Evolutionary conservation across 805 yeast species (phyloP).

Genomic region (Candida suzukii): DNA sequence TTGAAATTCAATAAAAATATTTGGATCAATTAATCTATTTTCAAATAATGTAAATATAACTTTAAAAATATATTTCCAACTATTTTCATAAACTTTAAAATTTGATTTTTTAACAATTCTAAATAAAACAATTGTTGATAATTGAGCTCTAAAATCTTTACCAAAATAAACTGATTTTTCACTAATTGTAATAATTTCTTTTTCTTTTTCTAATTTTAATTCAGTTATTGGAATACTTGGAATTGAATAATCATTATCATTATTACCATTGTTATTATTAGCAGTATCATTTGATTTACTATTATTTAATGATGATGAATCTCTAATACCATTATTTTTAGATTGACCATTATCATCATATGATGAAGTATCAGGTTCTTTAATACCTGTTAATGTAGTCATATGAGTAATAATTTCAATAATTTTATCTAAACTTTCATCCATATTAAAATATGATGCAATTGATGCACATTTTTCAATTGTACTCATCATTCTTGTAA

Average conservation of each 20-base stretch:
- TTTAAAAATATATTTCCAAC: slow-evolving; percentile 55
- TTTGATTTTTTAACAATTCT: slow-evolving; percentile 59
- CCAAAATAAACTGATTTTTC: slow-evolving; percentile 82
- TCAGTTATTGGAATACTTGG: slow-evolving; percentile 39
- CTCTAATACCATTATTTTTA: slow-evolving; percentile 2
- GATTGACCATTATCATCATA: neutral
- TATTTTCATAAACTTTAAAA: slow-evolving; percentile 34
- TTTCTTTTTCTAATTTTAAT: slow-evolving; percentile 43
- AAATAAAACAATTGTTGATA: slow-evolving; percentile 81
- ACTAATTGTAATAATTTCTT: slow-evolving; percentile 64
- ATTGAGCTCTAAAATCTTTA: slow-evolving; percentile 83
- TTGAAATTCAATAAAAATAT: slow-evolving; percentile 59
- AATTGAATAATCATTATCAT: slow-evolving; percentile 19
- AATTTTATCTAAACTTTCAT: slow-evolving; percentile 55
- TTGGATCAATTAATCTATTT: slow-evolving; percentile 64
- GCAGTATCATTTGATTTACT: slow-evolving; percentile 25
- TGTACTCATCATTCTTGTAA: slow-evolving; percentile 80
- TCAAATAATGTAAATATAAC: slow-evolving; percentile 62
- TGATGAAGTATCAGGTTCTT: slow-evolving; percentile 16
- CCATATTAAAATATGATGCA: slow-evolving; percentile 56
- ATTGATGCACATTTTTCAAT: slow-evolving; percentile 79
- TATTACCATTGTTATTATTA: neutral
- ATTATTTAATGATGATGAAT: too few relatives aligned
- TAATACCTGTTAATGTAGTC: slow-evolving; percentile 52
- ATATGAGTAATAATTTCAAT: slow-evolving; percentile 60